Evolutionary conservation across 148 eudicot genomes (phyloP).

Genomic region (Diospyros kaki): DNA sequence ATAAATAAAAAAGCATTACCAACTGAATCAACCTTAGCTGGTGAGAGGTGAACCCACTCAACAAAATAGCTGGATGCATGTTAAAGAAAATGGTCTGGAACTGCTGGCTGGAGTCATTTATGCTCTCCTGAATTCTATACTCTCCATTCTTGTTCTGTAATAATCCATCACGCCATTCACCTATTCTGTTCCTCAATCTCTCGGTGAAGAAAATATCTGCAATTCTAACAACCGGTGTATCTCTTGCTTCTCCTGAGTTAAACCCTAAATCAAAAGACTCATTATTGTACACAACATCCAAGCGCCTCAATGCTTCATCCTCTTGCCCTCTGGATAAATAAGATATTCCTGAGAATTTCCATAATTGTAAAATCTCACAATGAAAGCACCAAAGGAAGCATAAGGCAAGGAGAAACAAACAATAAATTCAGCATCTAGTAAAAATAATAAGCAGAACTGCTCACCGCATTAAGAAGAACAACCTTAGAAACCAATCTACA

Average conservation of each 20-base stretch:
- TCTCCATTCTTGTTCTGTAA: constrained; percentile 32
- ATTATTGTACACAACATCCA: constrained; percentile 35
- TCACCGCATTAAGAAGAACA: neutral
- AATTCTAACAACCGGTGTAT: constrained; percentile 41
- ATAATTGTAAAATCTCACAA: constrained; percentile 45
- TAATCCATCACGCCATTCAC: constrained; percentile 69
- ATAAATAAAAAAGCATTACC: constrained; percentile 46
- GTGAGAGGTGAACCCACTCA: constrained; percentile 76
- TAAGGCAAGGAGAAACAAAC: constrained; percentile 8
- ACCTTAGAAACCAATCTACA: neutral
- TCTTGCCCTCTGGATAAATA: constrained; percentile 99
- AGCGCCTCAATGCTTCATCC: constrained; percentile 55
- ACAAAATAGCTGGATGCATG: constrained; percentile 69
- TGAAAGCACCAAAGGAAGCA: constrained; percentile 11
- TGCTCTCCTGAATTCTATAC: constrained; percentile 28
- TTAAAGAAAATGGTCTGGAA: constrained; percentile 70
- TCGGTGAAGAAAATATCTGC: constrained; percentile 79
- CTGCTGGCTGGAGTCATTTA: constrained; percentile 35
- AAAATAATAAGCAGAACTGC: neutral
- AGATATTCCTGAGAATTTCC: constrained; percentile 89
- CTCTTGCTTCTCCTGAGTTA: constrained; percentile 36
- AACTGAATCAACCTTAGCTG: constrained; percentile 75
- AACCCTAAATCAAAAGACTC: constrained; percentile 28
- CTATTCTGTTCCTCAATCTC: constrained; percentile 66
- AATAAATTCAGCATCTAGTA: neutral